phyloP scores from a whole-genome alignment of 2,329 filamentous ascomycete species.

The Penicillium frequentans region DNA sequence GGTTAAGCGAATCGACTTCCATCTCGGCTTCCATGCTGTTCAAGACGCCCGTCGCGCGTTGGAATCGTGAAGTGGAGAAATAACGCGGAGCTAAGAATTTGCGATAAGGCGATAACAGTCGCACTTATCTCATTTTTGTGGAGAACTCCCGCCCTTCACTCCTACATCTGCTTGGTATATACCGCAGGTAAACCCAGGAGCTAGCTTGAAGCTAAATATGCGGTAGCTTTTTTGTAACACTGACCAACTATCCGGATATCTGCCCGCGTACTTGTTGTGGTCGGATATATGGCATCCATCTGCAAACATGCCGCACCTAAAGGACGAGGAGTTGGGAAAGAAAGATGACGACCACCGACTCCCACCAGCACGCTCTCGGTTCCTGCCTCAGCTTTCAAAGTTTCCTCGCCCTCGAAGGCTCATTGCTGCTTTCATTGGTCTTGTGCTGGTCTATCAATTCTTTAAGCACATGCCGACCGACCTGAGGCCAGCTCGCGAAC shows the following conservation, averaged over 20 bases:
- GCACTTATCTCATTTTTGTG: neutral
- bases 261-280: neutral
- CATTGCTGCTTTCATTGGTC: conserved; percentile 46
- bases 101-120: conserved; percentile 19
- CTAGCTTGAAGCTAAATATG: neutral
- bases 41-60: conserved; percentile 3
- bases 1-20: conserved; percentile 42
- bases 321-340: conserved; percentile 65
- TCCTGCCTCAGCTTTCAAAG: conserved; percentile 34
- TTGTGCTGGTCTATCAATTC: conserved; percentile 62
- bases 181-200: neutral
- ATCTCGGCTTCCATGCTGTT: conserved; percentile 40
- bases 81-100: conserved; percentile 5
- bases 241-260: neutral
- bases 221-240: neutral
- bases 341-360: conserved; percentile 62
- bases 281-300: conserved; percentile 19
- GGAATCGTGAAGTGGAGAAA: conserved; percentile 18
- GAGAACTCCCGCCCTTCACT: neutral
- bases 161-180: neutral
- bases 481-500: conserved; percentile 34
- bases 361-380: conserved; percentile 25
- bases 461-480: conserved; percentile 62
- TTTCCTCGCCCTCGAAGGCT: conserved; percentile 51
- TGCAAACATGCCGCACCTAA: conserved; percentile 46